Base-by-base conservation (phyloP, 176 grass and related monocot species). In the Carex kokanica region DNA sequence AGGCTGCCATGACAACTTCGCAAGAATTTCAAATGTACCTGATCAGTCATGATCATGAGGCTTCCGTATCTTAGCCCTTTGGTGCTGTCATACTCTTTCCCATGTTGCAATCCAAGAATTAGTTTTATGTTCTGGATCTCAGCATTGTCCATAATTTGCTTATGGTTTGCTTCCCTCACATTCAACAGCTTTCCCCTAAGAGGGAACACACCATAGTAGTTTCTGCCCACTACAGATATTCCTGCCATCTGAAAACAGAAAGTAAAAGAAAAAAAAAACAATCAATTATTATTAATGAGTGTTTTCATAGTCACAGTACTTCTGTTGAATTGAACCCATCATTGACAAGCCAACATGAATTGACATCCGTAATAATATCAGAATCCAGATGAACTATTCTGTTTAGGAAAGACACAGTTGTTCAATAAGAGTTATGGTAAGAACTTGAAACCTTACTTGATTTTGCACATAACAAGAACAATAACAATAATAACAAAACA, bases 41-140 rank as follows among this genome's bases (percentile, higher is more conserved):
- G 95, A 90, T 98, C 95, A 15, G 95, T 98, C 95, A 98, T 98
- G 86, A 98, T 98, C 95, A 98, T 95, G 27, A 98, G 92, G 83
- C 93, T 92, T 2, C 95, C 95, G 72, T 98, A 98, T 98, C 95
- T 89, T 80, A 98, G 87, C 21, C 91, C 95, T 82, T 98, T 95
- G 11, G 69, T 51, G 36, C 75, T 91, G 20, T 88, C 86, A 71
- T 94, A 98, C 6, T 93, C 24, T 61, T 95, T 98, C 0, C 71
- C 92, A 60, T 98, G 95, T 74, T 98, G 95, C 78, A 98, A 89
- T 79, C 95, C 95, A 12, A 98, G 82, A 43, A 98, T 98, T 83
- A 90, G 84, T 85, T 98, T 98, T 84, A 98, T 90, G 73, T 88
- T 80, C 62, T 98, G 91, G 78, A 98, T 93, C 83, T 98, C 95